Evolutionary conservation across 2,329 filamentous ascomycete species (phyloP).

Genomic region (Alternaria gaisen): DNA sequence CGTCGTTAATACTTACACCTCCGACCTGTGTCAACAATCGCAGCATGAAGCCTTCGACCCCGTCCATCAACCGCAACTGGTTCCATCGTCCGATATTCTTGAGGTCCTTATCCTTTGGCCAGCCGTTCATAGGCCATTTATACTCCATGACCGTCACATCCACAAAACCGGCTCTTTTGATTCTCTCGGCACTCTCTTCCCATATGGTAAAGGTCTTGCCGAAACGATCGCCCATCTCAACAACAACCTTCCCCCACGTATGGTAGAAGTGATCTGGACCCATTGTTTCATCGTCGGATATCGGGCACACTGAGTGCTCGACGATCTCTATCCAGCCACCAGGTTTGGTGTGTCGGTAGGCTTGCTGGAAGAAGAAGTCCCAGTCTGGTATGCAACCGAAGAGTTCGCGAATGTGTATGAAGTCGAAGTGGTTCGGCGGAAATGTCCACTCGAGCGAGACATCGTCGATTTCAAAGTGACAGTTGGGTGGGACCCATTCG

Average conservation of each 20-base stretch:
- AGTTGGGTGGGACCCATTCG: slow-evolving; percentile 57
- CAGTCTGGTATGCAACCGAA: slow-evolving; percentile 58
- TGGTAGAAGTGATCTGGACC: slow-evolving; percentile 48
- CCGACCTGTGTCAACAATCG: slow-evolving; percentile 48
- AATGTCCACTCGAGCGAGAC: slow-evolving; percentile 55
- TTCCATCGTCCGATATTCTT: slow-evolving; percentile 52
- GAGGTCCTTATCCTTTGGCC: slow-evolving; percentile 40
- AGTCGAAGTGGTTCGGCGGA: slow-evolving; percentile 51
- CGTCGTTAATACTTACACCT: slow-evolving; percentile 30
- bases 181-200: slow-evolving; percentile 43
- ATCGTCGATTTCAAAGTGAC: slow-evolving; percentile 59
- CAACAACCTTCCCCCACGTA: slow-evolving; percentile 46
- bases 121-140: slow-evolving; percentile 51
- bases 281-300: slow-evolving; percentile 54
- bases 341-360: slow-evolving; percentile 49
- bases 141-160: slow-evolving; percentile 44
- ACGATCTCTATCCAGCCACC: slow-evolving; percentile 56
- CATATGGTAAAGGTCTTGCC: slow-evolving; percentile 51
- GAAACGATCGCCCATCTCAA: slow-evolving; percentile 49
- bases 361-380: slow-evolving; percentile 53
- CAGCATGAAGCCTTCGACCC: slow-evolving; percentile 51
- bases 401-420: slow-evolving; percentile 58
- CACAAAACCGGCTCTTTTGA: slow-evolving; percentile 47
- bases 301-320: slow-evolving; percentile 53
- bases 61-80: slow-evolving; percentile 47